phyloP scores from a whole-genome alignment of 2,329 filamentous ascomycete genomes.

The Nothophoma quercina region DNA sequence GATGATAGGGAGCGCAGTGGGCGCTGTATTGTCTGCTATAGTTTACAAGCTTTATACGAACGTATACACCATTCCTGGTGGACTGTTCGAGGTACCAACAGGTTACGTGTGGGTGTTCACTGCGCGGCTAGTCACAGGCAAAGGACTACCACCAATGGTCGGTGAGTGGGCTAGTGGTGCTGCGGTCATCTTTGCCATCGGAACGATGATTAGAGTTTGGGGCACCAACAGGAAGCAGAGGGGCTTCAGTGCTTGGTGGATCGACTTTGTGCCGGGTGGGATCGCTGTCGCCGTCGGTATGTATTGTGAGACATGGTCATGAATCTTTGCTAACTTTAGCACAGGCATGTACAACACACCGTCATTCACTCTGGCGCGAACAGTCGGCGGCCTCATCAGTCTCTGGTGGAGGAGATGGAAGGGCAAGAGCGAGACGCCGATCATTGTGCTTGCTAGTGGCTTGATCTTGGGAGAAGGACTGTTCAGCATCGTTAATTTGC shows the following conservation, averaged over 20 bases:
- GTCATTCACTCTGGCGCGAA: constrained; percentile 89
- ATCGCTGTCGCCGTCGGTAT: constrained; percentile 92
- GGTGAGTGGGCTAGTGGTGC: constrained; percentile 78
- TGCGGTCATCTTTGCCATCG: constrained; percentile 74
- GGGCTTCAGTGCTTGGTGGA: constrained; percentile 64
- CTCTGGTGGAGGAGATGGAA: constrained; percentile 27
- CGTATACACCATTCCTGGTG: constrained; percentile 87
- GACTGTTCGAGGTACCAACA: constrained; percentile 91
- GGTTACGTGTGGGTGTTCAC: constrained; percentile 99
- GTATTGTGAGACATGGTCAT: constrained; percentile 32
- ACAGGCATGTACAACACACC: constrained; percentile 96
- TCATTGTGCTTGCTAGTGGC: constrained; percentile 89
- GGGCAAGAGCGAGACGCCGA: constrained; percentile 69
- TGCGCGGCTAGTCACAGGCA: constrained; percentile 87
- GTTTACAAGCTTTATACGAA: constrained; percentile 91
- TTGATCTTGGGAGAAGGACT: constrained; percentile 69
- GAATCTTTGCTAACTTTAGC: constrained; percentile 3
- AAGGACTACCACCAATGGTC: constrained; percentile 85
- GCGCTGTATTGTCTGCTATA: constrained; percentile 83
- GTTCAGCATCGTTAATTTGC: constrained; percentile 69
- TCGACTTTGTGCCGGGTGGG: constrained; percentile 82
- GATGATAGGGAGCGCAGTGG: constrained; percentile 85
- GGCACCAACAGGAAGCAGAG: constrained; percentile 39
- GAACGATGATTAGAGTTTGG: constrained; percentile 71
- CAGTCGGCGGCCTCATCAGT: constrained; percentile 70